Percentiles rank a stretch among this genome's conserved stretches.
phyloP scores from a whole-genome alignment of 345 rosid species.

The Euphorbia lathyris region DNA sequence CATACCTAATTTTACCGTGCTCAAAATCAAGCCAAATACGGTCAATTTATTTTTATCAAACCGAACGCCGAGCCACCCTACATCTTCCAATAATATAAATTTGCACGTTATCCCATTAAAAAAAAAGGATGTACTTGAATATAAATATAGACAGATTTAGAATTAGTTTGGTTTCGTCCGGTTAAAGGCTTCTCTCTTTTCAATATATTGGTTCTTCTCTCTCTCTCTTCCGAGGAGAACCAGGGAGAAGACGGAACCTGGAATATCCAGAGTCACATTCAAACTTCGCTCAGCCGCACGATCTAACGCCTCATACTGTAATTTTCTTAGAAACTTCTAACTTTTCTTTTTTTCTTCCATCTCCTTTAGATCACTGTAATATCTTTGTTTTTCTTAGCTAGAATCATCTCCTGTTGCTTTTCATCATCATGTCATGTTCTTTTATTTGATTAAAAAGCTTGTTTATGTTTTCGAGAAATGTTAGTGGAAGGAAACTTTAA shows the following conservation, averaged over 20 bases:
- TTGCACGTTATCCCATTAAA: too few species aligned
- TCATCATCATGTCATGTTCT: not conserved
- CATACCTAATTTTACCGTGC: too few species aligned
- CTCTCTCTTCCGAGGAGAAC: not conserved
- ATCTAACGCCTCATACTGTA: not conserved
- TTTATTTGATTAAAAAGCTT: not conserved
- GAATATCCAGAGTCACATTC: not conserved
- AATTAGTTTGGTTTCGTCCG: not conserved
- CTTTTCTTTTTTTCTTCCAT: too few species aligned
- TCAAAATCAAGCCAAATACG: too few species aligned
- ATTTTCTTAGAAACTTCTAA: too few species aligned
- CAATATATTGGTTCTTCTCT: too few species aligned
- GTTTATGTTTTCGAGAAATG: not conserved
- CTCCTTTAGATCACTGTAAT: not conserved
- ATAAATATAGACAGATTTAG: too few species aligned
- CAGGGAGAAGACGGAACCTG: not conserved
- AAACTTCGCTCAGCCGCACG: not conserved
- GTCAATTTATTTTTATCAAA: too few species aligned
- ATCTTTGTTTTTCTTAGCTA: not conserved
- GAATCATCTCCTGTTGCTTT: not conserved
- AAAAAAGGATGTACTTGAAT: too few species aligned
- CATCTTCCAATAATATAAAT: too few species aligned
- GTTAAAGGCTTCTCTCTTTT: not conserved
- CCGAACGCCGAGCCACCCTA: too few species aligned
- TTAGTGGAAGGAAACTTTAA: not conserved